Evolutionary conservation across 768 basidiomycete genomes (phyloP), one percentile per base, ranked within the genome.

Genomic region (Collybia sordida): DNA sequence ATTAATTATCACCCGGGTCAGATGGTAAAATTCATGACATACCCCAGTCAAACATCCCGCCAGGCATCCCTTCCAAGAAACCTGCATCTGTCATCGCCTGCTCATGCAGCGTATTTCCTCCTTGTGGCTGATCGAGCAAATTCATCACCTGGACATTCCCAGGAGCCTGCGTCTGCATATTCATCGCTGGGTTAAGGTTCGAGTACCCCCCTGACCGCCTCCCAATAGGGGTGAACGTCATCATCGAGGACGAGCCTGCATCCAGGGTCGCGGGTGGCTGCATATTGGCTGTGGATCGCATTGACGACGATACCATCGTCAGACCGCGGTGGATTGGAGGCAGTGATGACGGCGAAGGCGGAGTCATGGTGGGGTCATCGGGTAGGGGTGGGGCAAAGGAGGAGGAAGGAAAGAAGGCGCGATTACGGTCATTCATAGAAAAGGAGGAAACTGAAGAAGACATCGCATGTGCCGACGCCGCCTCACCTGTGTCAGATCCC

Each of bases 11-110:
- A 43, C 54, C 55, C 42, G 28, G 18, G 45, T 22, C 36, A 47
- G 27, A 35, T 21, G 38, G 19, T 46, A 45, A 19, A 37, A 22
- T 12, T 19, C 44, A 42, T 36, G 34, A 72, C 75, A 57, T 59
- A 90, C 89, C 81, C 88, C 88, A 93, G 65, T 92, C 89, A 67
- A 90, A 93, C 88, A 93, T 91, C 17, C 81, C 78, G 3, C 84
- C 85, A 37, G 90, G 90, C 45, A 93, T 82, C 1, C 88, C 88
- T 52, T 90, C 88, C 64, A 93, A 69, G 48, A 88, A 79, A 15
- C 80, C 85, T 51, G 69, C 79, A 62, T 90, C 87, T 17, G 80
- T 79, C 72, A 83, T 73, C 25, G 83, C 81, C 59, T 81, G 78
- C 49, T 86, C 84, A 46, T 84, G 81, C 54, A 89, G 64, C 18